These are phyloP conservation scores for Paecilomyces formosus DNA, from an alignment of 2,329 filamentous ascomycete species.

Conservation along the genomic window DNA sequence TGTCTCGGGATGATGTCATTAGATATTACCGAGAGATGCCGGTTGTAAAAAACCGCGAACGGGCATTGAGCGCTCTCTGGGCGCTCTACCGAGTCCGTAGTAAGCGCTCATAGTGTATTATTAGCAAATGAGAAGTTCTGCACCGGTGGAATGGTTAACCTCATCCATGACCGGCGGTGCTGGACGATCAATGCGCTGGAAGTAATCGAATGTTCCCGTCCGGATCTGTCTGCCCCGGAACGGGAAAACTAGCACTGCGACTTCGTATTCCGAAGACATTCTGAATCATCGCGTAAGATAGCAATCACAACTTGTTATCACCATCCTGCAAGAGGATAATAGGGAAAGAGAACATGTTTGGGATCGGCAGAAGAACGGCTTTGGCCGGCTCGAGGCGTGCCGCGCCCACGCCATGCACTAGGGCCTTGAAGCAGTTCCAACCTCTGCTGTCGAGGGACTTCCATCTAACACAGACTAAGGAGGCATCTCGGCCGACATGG, in stretches of 20 bases:
- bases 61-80: background rate
- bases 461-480: conserved; percentile 18
- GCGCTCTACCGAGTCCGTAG: background rate
- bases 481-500: conserved; percentile 27
- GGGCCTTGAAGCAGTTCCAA: conserved; percentile 6
- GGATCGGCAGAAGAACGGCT: conserved; percentile 12
- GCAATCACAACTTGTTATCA: background rate
- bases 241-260: background rate
- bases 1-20: conserved; percentile 2
- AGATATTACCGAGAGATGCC: background rate
- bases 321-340: background rate
- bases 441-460: conserved; percentile 14
- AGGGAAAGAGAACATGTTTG: conserved; percentile 9
- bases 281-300: background rate
- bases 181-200: background rate
- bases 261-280: background rate
- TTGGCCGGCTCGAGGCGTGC: conserved; percentile 14
- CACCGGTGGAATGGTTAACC: background rate
- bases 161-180: background rate
- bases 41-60: background rate
- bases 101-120: background rate
- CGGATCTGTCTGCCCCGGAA: conserved; percentile 1
- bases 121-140: no score
- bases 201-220: background rate
- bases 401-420: conserved; percentile 4